Evolutionary conservation across 2,329 filamentous ascomycete species (phyloP).

Genomic region (Basipetospora chlamydospora): DNA sequence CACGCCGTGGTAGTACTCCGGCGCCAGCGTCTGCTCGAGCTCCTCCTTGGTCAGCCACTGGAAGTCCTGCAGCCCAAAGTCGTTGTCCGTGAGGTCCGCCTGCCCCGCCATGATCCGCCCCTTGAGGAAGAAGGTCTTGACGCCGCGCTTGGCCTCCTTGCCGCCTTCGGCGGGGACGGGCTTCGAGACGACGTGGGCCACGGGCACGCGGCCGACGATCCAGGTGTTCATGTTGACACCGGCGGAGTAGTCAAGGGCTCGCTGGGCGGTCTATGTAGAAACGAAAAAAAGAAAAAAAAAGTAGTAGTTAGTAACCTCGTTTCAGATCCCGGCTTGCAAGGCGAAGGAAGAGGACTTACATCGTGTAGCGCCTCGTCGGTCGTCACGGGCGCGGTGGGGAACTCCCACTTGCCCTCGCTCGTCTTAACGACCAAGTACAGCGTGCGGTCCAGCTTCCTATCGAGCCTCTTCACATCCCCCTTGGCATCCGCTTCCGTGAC

Average conservation of each 20-base stretch:
- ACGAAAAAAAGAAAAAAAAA: no score
- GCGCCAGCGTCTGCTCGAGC: conserved; percentile 50
- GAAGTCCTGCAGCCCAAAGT: conserved; percentile 64
- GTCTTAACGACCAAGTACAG: conserved; percentile 77
- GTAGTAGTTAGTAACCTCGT: no score
- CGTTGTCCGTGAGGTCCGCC: conserved; percentile 60
- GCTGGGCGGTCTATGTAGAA: conserved; percentile 55
- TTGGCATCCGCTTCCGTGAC: conserved; percentile 64
- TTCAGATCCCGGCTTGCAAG: neutral
- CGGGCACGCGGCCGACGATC: conserved; percentile 81
- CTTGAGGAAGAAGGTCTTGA: conserved; percentile 94
- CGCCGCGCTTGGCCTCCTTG: conserved; percentile 35
- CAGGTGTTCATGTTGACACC: conserved; percentile 98
- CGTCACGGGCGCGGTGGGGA: conserved; percentile 58
- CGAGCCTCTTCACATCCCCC: conserved; percentile 63
- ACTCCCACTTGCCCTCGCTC: conserved; percentile 60
- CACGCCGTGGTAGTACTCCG: conserved; percentile 58
- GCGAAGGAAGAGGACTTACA: conserved; percentile 37
- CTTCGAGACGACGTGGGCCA: conserved; percentile 60
- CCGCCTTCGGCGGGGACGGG: conserved; percentile 30
- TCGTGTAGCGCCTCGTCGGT: conserved; percentile 66
- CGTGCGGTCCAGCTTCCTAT: conserved; percentile 65
- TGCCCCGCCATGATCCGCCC: conserved; percentile 95
- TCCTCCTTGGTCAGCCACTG: conserved; percentile 89
- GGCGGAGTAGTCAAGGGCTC: conserved; percentile 60